Conservation (phyloP, 495 filamentous ascomycete genomes). For the Clohesyomyces aquaticus region DNA sequence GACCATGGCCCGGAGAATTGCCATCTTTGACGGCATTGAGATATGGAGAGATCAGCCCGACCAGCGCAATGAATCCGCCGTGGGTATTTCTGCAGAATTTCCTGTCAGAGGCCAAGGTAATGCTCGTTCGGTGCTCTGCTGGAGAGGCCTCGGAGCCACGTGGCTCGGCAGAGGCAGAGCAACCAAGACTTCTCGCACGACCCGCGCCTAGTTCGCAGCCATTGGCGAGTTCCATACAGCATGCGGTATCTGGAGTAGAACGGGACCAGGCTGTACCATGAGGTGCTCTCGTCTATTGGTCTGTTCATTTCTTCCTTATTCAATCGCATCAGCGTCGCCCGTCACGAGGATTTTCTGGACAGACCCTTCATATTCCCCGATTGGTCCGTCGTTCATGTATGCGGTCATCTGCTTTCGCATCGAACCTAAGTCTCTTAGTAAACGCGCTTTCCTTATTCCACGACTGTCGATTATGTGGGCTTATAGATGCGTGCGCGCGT, state of each 20-base stretch:
- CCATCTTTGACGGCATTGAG: conserved; percentile 50
- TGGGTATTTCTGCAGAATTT: conserved; percentile 1
- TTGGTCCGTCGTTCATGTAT: conserved; percentile 10
- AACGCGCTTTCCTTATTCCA: not conserved
- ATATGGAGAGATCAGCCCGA: conserved; percentile 57
- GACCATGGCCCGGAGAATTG: conserved; percentile 19
- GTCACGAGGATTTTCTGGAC: conserved; percentile 1
- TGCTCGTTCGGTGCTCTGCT: conserved; percentile 38
- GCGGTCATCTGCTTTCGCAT: conserved; percentile 14
- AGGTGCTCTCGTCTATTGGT: too few species aligned
- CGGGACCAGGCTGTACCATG: too few species aligned
- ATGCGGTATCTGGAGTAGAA: too few species aligned
- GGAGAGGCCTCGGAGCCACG: conserved; percentile 14
- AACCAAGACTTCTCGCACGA: not conserved
- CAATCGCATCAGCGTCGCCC: not conserved
- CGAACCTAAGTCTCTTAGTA: too few species aligned
- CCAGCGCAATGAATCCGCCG: conserved; percentile 6
- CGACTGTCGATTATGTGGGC: not conserved
- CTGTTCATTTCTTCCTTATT: not conserved
- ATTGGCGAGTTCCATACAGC: not conserved
- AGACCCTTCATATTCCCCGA: not conserved
- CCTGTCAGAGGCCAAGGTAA: conserved; percentile 34
- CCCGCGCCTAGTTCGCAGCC: not conserved
- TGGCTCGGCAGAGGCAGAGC: conserved; percentile 25
- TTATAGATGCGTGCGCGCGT: not conserved